Evolutionary conservation across 2,329 filamentous ascomycete genomes (phyloP).

Genomic region (Raffaelea albimanens): DNA sequence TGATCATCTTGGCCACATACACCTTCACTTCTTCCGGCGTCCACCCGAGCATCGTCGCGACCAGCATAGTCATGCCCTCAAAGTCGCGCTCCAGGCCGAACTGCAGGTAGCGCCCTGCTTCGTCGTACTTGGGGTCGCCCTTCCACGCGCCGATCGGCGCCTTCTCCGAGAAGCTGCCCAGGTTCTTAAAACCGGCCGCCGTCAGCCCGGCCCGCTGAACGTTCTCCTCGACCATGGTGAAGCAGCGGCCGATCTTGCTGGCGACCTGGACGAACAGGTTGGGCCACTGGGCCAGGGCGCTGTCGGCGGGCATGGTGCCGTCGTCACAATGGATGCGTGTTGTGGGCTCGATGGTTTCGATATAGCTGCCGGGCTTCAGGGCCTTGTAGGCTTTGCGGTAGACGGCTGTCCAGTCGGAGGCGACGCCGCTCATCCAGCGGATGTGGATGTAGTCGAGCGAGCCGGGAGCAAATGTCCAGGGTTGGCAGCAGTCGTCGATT

Average conservation of each 20-base stretch:
- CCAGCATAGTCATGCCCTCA: neutral
- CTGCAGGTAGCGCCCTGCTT: neutral
- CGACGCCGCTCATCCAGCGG: slow-evolving; percentile 16
- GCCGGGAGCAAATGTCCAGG: slow-evolving; percentile 14
- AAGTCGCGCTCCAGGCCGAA: neutral
- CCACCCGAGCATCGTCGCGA: neutral
- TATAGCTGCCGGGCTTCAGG: slow-evolving; percentile 41
- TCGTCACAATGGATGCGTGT: slow-evolving; percentile 16
- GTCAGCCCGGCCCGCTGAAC: neutral
- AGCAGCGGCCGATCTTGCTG: neutral
- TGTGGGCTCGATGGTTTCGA: slow-evolving; percentile 14
- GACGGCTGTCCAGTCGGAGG: slow-evolving; percentile 14
- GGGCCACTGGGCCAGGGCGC: neutral
- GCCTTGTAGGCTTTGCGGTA: slow-evolving; percentile 13
- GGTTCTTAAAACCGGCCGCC: neutral
- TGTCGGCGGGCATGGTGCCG: slow-evolving; percentile 4
- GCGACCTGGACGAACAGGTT: neutral
- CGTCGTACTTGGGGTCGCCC: neutral
- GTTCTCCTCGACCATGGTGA: neutral
- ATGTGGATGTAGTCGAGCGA: slow-evolving; percentile 18
- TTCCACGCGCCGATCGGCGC: neutral
- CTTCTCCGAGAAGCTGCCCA: neutral
- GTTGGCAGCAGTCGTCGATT: slow-evolving; percentile 17
- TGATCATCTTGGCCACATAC: neutral
- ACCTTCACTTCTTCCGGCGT: neutral